Percentiles rank a stretch among this genome's conserved stretches.
Conservation (phyloP, 148 eudicot species). For the Heliamphora exappendiculata region DNA sequence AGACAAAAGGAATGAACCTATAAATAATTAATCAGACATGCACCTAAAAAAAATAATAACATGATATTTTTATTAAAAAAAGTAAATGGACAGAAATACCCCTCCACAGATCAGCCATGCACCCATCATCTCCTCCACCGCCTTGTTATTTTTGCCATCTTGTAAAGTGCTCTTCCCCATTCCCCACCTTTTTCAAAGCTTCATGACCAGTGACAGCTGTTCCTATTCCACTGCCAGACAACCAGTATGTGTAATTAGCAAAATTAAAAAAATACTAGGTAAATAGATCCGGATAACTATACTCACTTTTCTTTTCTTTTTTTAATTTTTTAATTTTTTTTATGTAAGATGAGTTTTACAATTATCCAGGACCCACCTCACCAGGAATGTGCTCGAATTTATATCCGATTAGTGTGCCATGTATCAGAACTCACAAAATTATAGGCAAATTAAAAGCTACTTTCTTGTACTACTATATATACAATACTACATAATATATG, state of each 20-base stretch:
- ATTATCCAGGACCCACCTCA: too few species aligned
- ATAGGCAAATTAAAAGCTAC: too few species aligned
- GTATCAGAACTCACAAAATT: too few species aligned
- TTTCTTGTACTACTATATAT: too few species aligned
- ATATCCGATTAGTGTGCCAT: too few species aligned
- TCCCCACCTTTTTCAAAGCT: slow-evolving; percentile 8
- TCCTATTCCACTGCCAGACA: slow-evolving; percentile 75
- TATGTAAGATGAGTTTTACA: too few species aligned
- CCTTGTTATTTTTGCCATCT: slow-evolving; percentile 12
- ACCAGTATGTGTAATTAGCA: slow-evolving; percentile 29
- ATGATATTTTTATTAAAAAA: neutral
- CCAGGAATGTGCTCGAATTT: too few species aligned
- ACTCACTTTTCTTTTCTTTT: too few species aligned
- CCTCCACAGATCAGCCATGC: slow-evolving; percentile 42
- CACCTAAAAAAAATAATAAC: slow-evolving; percentile 9
- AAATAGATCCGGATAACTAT: too few species aligned
- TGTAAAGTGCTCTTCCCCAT: neutral
- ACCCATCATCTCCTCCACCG: slow-evolving; percentile 21
- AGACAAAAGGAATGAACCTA: too few species aligned
- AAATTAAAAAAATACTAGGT: neutral
- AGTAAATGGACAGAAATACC: slow-evolving; percentile 18
- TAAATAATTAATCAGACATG: slow-evolving; percentile 26
- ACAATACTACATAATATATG: too few species aligned
- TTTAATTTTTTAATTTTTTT: too few species aligned
- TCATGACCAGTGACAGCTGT: slow-evolving; percentile 19